Conservation (phyloP, 1,139 yeast genomes). For the Candida dubliniensis region DNA sequence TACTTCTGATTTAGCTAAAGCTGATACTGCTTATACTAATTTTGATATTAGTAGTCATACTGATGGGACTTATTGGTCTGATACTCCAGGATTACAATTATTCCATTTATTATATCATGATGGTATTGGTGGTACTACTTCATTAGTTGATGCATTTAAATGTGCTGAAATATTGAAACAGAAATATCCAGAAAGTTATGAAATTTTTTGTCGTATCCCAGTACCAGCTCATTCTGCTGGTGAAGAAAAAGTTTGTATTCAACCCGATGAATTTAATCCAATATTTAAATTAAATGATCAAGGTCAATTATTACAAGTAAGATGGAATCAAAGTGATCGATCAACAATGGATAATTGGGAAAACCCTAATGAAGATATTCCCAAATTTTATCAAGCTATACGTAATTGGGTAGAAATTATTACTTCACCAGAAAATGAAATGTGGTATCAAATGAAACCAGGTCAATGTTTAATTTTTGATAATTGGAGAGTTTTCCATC, state of each 20-base stretch:
- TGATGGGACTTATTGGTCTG: constrained; percentile 79
- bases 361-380: constrained; percentile 51
- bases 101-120: constrained; percentile 68
- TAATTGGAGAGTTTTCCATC: constrained; percentile 77
- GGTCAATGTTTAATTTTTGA: constrained; percentile 73
- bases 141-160: constrained; percentile 68
- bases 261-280: constrained; percentile 62
- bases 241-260: constrained; percentile 65
- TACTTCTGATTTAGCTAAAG: constrained; percentile 68
- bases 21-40: constrained; percentile 76
- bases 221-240: constrained; percentile 82
- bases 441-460: constrained; percentile 59
- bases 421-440: constrained; percentile 51
- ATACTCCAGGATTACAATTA: constrained; percentile 72
- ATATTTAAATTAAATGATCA: constrained; percentile 56
- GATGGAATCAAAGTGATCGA: constrained; percentile 78
- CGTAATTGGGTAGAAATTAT: constrained; percentile 58
- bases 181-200: constrained; percentile 54
- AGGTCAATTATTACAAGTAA: constrained; percentile 61
- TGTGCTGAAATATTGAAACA: constrained; percentile 55
- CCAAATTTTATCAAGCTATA: constrained; percentile 60
- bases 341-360: constrained; percentile 63
- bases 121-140: constrained; percentile 74
- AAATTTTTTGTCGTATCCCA: constrained; percentile 50
- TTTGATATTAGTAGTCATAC: constrained; percentile 68